A percentile compares a stretch with the other conserved stretches of the same genome.
Conservation (phyloP, 331 rosid genomes). For the Acacia pycnantha region DNA sequence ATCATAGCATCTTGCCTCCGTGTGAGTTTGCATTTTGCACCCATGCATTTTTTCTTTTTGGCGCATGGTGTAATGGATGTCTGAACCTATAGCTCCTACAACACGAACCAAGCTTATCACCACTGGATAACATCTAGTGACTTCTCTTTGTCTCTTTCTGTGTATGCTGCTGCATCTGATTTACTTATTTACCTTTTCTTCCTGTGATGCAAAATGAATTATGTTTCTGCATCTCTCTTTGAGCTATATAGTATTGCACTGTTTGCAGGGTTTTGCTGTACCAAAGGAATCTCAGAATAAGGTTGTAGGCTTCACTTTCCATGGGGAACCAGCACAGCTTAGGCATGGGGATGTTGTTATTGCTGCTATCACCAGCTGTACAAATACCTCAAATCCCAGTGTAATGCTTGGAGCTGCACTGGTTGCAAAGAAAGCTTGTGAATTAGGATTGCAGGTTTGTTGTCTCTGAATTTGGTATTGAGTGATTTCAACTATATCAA, state of each 20-base stretch:
- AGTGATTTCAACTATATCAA: neutral
- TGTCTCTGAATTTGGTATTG: constrained; percentile 31
- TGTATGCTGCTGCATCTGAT: neutral
- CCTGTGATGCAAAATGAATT: constrained; percentile 1
- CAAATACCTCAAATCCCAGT: constrained; percentile 92
- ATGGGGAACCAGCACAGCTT: constrained; percentile 63
- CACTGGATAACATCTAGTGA: neutral
- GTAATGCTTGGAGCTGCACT: constrained; percentile 95
- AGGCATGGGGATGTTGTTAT: constrained; percentile 87
- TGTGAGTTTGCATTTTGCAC: neutral
- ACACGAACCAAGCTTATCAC: neutral
- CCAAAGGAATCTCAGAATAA: constrained; percentile 65
- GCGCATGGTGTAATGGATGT: neutral
- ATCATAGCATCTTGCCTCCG: neutral
- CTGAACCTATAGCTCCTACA: neutral
- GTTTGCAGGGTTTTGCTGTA: constrained; percentile 78
- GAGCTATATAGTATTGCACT: constrained; percentile 37
- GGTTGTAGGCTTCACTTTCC: constrained; percentile 56
- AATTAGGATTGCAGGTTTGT: constrained; percentile 83
- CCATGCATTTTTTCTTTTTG: neutral
- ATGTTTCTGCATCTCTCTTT: neutral
- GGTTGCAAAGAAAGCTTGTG: constrained; percentile 93
- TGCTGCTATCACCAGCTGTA: constrained; percentile 93
- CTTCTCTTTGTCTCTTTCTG: neutral
- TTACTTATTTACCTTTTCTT: neutral